phyloP scores from a whole-genome alignment of 1,284 basidiomycete genomes.

The Malassezia sympodialis region DNA sequence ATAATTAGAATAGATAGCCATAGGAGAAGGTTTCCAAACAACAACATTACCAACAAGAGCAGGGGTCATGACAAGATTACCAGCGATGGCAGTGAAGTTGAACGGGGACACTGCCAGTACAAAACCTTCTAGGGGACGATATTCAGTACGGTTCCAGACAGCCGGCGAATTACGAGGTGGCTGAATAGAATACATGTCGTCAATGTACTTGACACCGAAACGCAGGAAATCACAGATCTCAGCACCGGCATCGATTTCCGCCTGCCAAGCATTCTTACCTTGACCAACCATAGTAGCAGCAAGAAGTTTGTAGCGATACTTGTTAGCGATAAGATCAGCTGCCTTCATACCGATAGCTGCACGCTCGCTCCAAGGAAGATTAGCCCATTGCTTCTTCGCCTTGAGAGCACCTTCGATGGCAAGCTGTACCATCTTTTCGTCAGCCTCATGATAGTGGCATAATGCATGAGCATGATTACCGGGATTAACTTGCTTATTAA shows the following conservation, averaged over 20 bases:
- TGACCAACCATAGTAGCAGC: constrained; percentile 97
- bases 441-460: constrained; percentile 80
- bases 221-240: constrained; percentile 91
- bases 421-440: constrained; percentile 56
- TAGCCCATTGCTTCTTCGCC: constrained; percentile 81
- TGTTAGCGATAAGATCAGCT: constrained; percentile 73
- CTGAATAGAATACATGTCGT: constrained; percentile 84
- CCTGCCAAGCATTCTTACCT: constrained; percentile 99
- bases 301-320: constrained; percentile 83
- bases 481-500: constrained; percentile 50
- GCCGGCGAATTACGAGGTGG: constrained; percentile 75
- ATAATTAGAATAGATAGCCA: constrained; percentile 90
- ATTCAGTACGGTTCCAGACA: constrained; percentile 93
- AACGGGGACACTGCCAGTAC: constrained; percentile 94
- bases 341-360: constrained; percentile 91
- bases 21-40: constrained; percentile 95
- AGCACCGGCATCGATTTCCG: constrained; percentile 96
- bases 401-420: constrained; percentile 82
- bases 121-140: constrained; percentile 91
- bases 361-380: constrained; percentile 86
- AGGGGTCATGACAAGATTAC: constrained; percentile 55
- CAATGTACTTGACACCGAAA: constrained; percentile 91
- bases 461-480: constrained; percentile 60
- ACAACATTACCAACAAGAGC: constrained; percentile 89
- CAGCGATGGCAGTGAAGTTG: constrained; percentile 61